A percentile compares a stretch with the other conserved stretches of the same genome.
Conservation (phyloP, 2,329 filamentous ascomycete species). For the Didymella keratinophila region DNA sequence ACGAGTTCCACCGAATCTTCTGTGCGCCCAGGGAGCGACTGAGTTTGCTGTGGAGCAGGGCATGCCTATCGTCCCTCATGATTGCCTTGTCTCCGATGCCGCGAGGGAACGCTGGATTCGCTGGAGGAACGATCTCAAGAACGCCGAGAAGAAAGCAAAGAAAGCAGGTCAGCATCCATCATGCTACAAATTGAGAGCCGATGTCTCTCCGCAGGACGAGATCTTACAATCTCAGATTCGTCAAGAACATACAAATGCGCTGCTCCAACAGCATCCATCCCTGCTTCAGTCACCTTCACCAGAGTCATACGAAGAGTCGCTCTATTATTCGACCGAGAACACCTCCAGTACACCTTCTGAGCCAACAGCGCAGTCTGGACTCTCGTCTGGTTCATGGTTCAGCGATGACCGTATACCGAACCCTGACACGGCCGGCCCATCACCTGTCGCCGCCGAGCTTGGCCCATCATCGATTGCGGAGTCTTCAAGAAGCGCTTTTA, state of each 20-base stretch:
- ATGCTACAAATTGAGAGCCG: constrained; percentile 36
- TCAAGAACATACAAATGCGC: constrained; percentile 49
- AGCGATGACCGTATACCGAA: constrained; percentile 28
- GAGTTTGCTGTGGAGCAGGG: constrained; percentile 85
- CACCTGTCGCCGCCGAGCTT: constrained; percentile 9
- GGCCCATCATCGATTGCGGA: constrained; percentile 36
- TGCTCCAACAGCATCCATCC: constrained; percentile 32
- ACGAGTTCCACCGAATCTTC: constrained; percentile 89
- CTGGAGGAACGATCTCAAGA: constrained; percentile 76
- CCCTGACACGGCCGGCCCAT: constrained; percentile 27
- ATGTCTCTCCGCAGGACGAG: constrained; percentile 41
- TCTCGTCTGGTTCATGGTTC: constrained; percentile 29
- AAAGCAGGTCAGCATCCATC: constrained; percentile 41
- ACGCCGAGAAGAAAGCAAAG: constrained; percentile 61
- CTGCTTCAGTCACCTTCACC: constrained; percentile 32
- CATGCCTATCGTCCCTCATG: constrained; percentile 75
- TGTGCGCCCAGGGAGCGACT: constrained; percentile 84
- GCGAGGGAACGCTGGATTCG: constrained; percentile 79
- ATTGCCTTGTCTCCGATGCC: constrained; percentile 79
- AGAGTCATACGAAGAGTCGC: constrained; percentile 30
- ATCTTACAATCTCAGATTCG: constrained; percentile 23
- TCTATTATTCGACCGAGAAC: constrained; percentile 26
- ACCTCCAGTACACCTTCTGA: constrained; percentile 25
- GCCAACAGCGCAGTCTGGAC: constrained; percentile 27
- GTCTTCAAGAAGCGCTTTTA: constrained; percentile 51